Conservation (phyloP, 202 grass and related monocot genomes). For the Zoysia matrella region DNA sequence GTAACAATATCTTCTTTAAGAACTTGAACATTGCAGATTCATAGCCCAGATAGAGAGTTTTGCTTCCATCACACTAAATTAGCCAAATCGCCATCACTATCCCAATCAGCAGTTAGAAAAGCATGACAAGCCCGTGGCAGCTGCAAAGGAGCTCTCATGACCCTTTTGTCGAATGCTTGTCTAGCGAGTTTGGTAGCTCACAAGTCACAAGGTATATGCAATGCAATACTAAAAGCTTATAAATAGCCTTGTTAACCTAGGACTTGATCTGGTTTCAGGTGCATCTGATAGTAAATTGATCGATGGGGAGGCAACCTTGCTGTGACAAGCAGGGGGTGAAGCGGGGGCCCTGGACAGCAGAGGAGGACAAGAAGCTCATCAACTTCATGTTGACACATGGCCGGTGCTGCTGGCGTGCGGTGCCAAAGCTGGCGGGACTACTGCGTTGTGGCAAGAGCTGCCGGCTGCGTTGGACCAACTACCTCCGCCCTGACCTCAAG, state of each 20-base stretch:
- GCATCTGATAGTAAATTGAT: slow-evolving; percentile 28
- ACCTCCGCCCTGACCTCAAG: slow-evolving; percentile 87
- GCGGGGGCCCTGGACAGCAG: slow-evolving; percentile 82
- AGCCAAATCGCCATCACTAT: slow-evolving; percentile 31
- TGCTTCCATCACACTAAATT: slow-evolving; percentile 43
- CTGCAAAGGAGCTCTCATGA: slow-evolving; percentile 55
- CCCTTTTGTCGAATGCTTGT: slow-evolving; percentile 45
- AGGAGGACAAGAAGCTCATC: slow-evolving; percentile 93
- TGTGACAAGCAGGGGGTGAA: slow-evolving; percentile 89
- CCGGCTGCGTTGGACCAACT: slow-evolving; percentile 87
- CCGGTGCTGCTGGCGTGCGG: slow-evolving; percentile 80
- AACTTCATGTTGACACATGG: slow-evolving; percentile 80
- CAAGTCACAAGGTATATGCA: slow-evolving; percentile 23
- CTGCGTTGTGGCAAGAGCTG: slow-evolving; percentile 87
- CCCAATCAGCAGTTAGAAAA: slow-evolving; percentile 33
- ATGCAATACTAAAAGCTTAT: slow-evolving; percentile 25
- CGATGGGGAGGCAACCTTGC: slow-evolving; percentile 87
- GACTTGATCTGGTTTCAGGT: slow-evolving; percentile 30
- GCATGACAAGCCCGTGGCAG: slow-evolving; percentile 42
- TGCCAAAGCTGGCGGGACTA: slow-evolving; percentile 79
- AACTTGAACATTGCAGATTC: background rate
- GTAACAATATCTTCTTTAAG: slow-evolving; percentile 20
- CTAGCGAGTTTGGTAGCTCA: slow-evolving; percentile 46
- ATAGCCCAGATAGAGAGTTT: slow-evolving; percentile 14
- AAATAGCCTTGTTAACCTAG: slow-evolving; percentile 30